Evolutionary conservation across 768 basidiomycete species (phyloP), one percentile per base, ranked within the genome.

Genomic region (Trametes gibbosa): DNA sequence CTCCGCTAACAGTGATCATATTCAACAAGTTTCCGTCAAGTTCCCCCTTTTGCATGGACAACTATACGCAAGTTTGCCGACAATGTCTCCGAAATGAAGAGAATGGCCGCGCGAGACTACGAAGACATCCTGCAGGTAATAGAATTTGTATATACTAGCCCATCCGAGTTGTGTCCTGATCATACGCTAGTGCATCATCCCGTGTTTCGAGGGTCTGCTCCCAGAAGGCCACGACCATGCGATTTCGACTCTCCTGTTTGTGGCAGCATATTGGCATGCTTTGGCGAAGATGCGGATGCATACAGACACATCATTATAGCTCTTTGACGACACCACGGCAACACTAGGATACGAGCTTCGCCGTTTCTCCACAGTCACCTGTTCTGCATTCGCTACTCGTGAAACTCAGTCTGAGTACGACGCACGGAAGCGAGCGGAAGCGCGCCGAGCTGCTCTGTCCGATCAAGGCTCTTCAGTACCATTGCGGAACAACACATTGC

Each of bases 271-370:
- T 12, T 77, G 77, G 78, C 78, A 78, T 63, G 70, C 66, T 0
- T 63, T 72, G 9, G 76, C 74, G 2, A 79, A 80, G 55, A 65
- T 79, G 1, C 70, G 72, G 10, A 53, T 78, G 59, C 78, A 79
- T 51, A 76, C 74, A 0, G 73, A 76, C 6, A 25, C 47, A 1
- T 73, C 76, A 3, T 56, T 79, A 0, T 19, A 46, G 0, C n/a
- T 69, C 14, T 59, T 76, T 1, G 62, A 70, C 7, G 6, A 8
- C 4, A 50, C 62, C 0, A 76, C 74, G 14, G 43, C 42, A 1
- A 19, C 21, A 0, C 56, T 75, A 1, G 66, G 69, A 0, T n/a
- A 7, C 0, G 42, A 56, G 8, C 50, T 76, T 0, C 65, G 71
- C 0, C 54, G 46, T 8, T 77, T 77, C 59, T 51, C 39, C 0